Evolutionary conservation across 1,139 yeast species (phyloP).

Genomic region (Suhomyces ambrosiae): DNA sequence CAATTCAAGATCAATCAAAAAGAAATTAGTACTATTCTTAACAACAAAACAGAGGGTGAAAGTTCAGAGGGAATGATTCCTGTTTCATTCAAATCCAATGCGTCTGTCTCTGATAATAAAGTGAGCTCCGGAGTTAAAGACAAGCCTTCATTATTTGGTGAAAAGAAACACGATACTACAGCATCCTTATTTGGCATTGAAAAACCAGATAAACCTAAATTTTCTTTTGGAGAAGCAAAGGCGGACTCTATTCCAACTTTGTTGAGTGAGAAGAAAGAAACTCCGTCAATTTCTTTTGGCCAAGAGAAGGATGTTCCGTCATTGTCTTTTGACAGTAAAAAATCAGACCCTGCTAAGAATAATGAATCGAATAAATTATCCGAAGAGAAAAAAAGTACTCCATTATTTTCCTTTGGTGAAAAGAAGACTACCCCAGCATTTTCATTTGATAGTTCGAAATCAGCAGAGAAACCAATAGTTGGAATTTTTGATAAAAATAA

Average conservation of each 20-base stretch:
- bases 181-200: not conserved
- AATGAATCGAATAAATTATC: no score
- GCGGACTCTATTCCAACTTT: not conserved
- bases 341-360: no score
- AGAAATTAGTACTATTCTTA: no score
- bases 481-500: not conserved
- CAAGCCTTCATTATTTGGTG: not conserved
- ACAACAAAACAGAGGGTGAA: no score
- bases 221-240: conserved; percentile 3
- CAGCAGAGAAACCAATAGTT: not conserved
- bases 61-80: no score
- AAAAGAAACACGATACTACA: not conserved
- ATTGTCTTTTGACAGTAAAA: no score
- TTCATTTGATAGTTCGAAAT: not conserved
- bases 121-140: conserved; percentile 23
- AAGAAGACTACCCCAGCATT: not conserved
- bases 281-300: not conserved
- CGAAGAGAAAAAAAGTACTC: not conserved
- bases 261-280: conserved; percentile 3
- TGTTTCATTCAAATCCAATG: no score
- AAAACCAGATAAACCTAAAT: conserved; percentile 1
- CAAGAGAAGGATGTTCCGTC: not conserved
- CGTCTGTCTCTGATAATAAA: conserved; percentile 30
- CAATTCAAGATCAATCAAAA: conserved; percentile 35
- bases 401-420: not conserved